A percentile compares a stretch with the other conserved stretches of the same genome.
These are phyloP conservation scores for Candida pseudoglaebosa DNA, from an alignment of 805 yeast species.

Conservation along the genomic window DNA sequence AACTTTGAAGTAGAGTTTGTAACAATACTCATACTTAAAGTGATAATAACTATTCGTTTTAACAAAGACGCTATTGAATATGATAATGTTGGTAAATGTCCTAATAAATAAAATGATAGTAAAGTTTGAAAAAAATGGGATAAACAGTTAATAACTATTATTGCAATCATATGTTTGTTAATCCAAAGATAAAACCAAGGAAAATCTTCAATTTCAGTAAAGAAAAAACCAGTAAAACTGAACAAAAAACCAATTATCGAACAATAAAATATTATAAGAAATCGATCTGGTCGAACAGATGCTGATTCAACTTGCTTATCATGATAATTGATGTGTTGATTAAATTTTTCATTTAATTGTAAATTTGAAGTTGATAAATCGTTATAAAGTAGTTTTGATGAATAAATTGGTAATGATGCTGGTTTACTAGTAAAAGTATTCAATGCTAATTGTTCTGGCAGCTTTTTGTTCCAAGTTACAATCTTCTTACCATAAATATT, in stretches of 20 bases:
- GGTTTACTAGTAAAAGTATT: not conserved
- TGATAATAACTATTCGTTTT: conserved; percentile 82
- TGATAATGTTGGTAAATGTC: conserved; percentile 77
- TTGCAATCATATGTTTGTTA: conserved; percentile 35
- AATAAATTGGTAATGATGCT: not conserved
- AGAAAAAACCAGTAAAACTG: conserved; percentile 70
- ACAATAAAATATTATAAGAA: conserved; percentile 77
- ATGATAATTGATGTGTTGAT: conserved; percentile 6
- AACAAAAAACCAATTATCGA: conserved; percentile 67
- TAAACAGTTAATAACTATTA: conserved; percentile 62
- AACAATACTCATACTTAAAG: conserved; percentile 58
- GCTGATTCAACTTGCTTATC: conserved; percentile 6
- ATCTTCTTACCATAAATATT: conserved; percentile 84
- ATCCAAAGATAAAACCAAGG: conserved; percentile 23
- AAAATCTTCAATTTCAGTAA: conserved; percentile 45
- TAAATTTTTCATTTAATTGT: conserved; percentile 22
- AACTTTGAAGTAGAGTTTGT: conserved; percentile 22
- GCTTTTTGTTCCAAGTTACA: conserved; percentile 49
- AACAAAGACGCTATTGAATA: conserved; percentile 84
- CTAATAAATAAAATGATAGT: conserved; percentile 75
- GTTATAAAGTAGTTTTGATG: not conserved
- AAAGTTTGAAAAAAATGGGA: conserved; percentile 78
- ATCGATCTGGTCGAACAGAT: conserved; percentile 61
- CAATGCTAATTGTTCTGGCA: conserved; percentile 6
- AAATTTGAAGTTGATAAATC: conserved; percentile 30